Evolutionary conservation across 116 monocot species (phyloP).

Genomic region (Posidonia oceanica): DNA sequence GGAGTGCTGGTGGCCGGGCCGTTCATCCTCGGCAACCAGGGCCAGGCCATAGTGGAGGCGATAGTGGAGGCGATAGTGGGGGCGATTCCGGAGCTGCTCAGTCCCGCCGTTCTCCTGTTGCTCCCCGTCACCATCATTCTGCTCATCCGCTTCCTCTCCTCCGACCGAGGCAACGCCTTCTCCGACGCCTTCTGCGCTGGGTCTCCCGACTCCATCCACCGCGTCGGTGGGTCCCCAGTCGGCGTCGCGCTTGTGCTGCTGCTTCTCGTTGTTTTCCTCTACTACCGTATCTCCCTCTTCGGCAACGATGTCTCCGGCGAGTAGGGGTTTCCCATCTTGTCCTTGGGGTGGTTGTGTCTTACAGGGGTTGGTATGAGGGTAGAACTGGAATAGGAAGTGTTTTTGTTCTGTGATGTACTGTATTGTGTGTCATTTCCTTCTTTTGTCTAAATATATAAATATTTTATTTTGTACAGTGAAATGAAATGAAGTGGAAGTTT

Average conservation of each 20-base stretch:
- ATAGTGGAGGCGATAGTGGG: too few species aligned
- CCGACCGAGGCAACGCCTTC: constrained; percentile 43
- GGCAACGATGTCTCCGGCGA: constrained; percentile 20
- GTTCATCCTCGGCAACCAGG: constrained; percentile 48
- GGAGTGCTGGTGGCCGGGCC: constrained; percentile 46
- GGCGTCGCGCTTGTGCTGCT: constrained; percentile 50
- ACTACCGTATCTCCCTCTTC: constrained; percentile 50
- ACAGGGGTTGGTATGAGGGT: too few species aligned
- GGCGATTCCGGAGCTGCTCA: constrained; percentile 39
- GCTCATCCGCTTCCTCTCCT: constrained; percentile 70
- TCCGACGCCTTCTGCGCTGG: constrained; percentile 44
- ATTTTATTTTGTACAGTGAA: too few species aligned
- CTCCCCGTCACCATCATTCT: constrained; percentile 59
- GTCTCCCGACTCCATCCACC: constrained; percentile 63
- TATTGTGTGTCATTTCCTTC: too few species aligned
- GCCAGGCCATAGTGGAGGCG: constrained; percentile 31
- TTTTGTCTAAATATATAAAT: too few species aligned
- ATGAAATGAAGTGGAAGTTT: too few species aligned
- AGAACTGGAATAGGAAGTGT: too few species aligned
- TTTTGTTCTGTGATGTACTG: too few species aligned
- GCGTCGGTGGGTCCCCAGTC: constrained; percentile 67
- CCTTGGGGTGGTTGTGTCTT: too few species aligned
- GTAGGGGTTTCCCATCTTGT: not conserved
- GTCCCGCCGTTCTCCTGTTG: constrained; percentile 62
- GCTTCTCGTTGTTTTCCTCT: constrained; percentile 52